A percentile compares a stretch with the other conserved stretches of the same genome.
Conservation (phyloP, 2,329 filamentous ascomycete species). For the Hypoxylon sp. region DNA sequence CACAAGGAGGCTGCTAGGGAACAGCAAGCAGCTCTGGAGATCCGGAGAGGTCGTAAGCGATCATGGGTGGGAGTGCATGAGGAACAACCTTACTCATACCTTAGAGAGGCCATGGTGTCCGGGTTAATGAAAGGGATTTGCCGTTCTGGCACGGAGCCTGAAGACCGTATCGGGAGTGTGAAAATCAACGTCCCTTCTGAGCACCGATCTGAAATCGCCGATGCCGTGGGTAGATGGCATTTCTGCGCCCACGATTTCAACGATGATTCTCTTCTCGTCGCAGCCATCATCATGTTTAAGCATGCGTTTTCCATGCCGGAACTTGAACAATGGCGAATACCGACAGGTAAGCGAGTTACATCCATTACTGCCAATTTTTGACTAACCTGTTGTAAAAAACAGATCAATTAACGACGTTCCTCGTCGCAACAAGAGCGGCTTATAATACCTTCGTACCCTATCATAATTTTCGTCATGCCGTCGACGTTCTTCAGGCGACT, state of each 20-base stretch:
- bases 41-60: constrained; percentile 82
- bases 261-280: constrained; percentile 91
- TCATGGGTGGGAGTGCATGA: constrained; percentile 94
- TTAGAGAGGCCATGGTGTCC: constrained; percentile 94
- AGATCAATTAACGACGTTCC: constrained; percentile 87
- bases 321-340: constrained; percentile 83
- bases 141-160: constrained; percentile 72
- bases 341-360: constrained; percentile 72
- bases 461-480: constrained; percentile 97
- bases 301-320: constrained; percentile 88
- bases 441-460: constrained; percentile 98
- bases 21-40: constrained; percentile 78
- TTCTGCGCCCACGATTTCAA: constrained; percentile 92
- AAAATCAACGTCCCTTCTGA: constrained; percentile 77
- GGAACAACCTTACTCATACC: constrained; percentile 87
- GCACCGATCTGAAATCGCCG: constrained; percentile 75
- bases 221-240: constrained; percentile 82
- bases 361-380: constrained; percentile 43
- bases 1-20: constrained; percentile 83
- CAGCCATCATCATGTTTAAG: constrained; percentile 88
- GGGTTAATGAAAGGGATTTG: constrained; percentile 92
- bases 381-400: constrained; percentile 58
- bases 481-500: constrained; percentile 94
- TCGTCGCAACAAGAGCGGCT: constrained; percentile 90
- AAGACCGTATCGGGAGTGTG: constrained; percentile 74